A percentile compares a stretch with the other conserved stretches of the same genome.
Evolutionary conservation across 108 stramenopile genomes (phyloP).

Genomic region (Skeletonema tropicum): DNA sequence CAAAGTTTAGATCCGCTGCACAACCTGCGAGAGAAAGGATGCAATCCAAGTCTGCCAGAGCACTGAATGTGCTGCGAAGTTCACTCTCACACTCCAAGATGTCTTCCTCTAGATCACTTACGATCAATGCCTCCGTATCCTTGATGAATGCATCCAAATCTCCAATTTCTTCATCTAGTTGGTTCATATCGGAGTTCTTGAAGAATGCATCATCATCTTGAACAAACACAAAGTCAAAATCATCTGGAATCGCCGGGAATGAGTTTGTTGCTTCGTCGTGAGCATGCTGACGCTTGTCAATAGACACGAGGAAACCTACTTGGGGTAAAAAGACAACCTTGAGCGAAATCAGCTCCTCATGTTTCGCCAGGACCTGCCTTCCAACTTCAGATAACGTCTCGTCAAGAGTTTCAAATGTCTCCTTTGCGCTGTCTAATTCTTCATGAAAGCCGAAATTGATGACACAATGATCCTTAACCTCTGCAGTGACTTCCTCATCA

Average conservation of each 20-base stretch:
- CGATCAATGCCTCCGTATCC: slow-evolving; percentile 85
- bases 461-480: slow-evolving; percentile 60
- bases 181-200: slow-evolving; percentile 81
- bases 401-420: slow-evolving; percentile 62
- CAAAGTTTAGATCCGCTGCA: slow-evolving; percentile 85
- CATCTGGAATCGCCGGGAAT: slow-evolving; percentile 66
- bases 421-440: slow-evolving; percentile 82
- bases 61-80: slow-evolving; percentile 79
- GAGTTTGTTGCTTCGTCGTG: slow-evolving; percentile 46
- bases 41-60: slow-evolving; percentile 89
- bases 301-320: slow-evolving; percentile 86
- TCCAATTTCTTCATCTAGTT: slow-evolving; percentile 90
- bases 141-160: slow-evolving; percentile 92
- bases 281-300: slow-evolving; percentile 63
- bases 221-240: slow-evolving; percentile 77
- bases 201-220: slow-evolving; percentile 86
- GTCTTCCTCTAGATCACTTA: slow-evolving; percentile 92
- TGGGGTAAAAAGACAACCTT: slow-evolving; percentile 92
- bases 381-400: slow-evolving; percentile 60
- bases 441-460: slow-evolving; percentile 82
- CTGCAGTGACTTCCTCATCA: slow-evolving; percentile 72
- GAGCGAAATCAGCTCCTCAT: slow-evolving; percentile 66
- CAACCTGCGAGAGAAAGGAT: slow-evolving; percentile 84
- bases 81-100: slow-evolving; percentile 84
- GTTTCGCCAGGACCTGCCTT: slow-evolving; percentile 55